These are phyloP conservation scores for Eimeria zaria DNA, from an alignment of 169 alveolate genomes.

Conservation along the genomic window DNA sequence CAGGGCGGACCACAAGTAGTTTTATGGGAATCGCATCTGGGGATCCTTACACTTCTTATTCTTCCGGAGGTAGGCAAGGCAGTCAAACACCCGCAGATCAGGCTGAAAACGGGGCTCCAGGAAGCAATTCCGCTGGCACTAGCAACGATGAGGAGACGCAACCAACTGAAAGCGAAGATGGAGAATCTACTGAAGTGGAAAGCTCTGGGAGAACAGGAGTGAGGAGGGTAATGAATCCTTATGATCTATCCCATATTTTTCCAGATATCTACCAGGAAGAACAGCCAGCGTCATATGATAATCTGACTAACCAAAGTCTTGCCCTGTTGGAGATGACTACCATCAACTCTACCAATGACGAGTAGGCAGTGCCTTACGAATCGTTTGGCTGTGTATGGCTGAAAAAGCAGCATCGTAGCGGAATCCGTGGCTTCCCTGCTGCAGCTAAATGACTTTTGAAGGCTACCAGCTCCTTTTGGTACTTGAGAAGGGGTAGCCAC, in stretches of 20 bases:
- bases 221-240: constrained; percentile 54
- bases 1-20: constrained; percentile 57
- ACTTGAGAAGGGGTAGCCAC: neutral
- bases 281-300: constrained; percentile 15
- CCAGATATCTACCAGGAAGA: constrained; percentile 69
- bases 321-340: constrained; percentile 54
- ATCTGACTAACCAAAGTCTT: constrained; percentile 57
- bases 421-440: neutral
- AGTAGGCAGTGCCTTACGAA: neutral
- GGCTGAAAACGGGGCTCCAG: neutral
- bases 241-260: constrained; percentile 63
- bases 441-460: constrained; percentile 17
- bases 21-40: constrained; percentile 48
- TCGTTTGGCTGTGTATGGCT: neutral
- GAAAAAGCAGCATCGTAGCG: neutral
- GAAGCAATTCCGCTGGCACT: neutral
- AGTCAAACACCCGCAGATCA: neutral
- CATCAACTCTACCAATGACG: neutral
- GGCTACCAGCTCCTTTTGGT: neutral
- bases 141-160: neutral
- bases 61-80: neutral
- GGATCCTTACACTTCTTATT: constrained; percentile 8
- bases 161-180: neutral
- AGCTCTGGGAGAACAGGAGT: constrained; percentile 13
- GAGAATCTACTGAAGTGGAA: neutral